Evolutionary conservation across 2,329 filamentous ascomycete genomes (phyloP), one percentile per base, ranked within the genome.

Genomic region (Acrodontium crateriforme): DNA sequence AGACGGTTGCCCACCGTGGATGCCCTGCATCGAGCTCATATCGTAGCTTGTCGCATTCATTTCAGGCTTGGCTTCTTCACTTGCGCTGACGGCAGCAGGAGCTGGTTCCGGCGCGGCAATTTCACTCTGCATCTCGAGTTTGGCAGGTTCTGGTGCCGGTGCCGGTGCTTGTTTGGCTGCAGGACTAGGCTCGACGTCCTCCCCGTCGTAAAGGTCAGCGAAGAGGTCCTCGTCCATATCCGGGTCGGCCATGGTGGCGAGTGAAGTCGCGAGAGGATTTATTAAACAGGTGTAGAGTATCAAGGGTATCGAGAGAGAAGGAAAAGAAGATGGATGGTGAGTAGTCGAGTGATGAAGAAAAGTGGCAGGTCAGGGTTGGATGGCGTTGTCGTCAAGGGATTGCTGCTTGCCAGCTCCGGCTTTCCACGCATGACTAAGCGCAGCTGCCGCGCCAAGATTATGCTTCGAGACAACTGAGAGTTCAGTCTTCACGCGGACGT

Each of bases 191-290:
- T 76, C 71, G 40, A 78, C 73, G 36, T 74, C 75, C 39, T 80
- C 73, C 48, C 79, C 47, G 29, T 52, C 47, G 40, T 52, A 93
- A 84, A 93, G 71, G 60, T 93, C 85, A 47, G 84, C 84, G 58
- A 93, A 93, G 58, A 93, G 79, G 67, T 93, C 84, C 50, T 93
- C 85, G 45, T 93, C 84, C 43, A 83, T 75, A 42, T 81, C 80
- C 49, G 85, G 80, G 25, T 80, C 73, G 81, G 87, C 89, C 45
- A 27, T 66, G 54, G 35, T 31, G 27, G 42, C 30, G 25, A 23
- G 26, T 18, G 14, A 27, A 22, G 18, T n/a, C n/a, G n/a, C n/a
- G n/a, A n/a, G n/a, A n/a, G n/a, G n/a, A n/a, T n/a, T n/a, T n/a
- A n/a, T n/a, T n/a, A n/a, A n/a, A n/a, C n/a, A n/a, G n/a, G n/a